A percentile compares a stretch with the other conserved stretches of the same genome.
Evolutionary conservation across 2,329 filamentous ascomycete species (phyloP).

Genomic region (Neocatenulostroma microsporum): DNA sequence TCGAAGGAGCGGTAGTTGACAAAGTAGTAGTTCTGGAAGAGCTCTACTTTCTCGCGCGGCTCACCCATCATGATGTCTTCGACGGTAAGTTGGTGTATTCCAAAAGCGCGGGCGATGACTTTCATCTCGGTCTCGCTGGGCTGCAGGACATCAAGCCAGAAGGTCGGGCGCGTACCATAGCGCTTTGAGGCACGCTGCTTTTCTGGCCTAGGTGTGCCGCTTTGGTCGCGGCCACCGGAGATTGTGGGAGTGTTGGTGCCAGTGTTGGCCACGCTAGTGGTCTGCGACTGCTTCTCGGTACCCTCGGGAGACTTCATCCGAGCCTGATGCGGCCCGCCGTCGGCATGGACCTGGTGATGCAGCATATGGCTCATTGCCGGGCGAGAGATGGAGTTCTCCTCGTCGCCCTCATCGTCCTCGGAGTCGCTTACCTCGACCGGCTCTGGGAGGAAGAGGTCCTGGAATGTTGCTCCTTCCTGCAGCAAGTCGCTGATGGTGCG

Average conservation of each 20-base stretch:
- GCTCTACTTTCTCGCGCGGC: constrained; percentile 92
- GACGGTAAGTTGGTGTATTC: constrained; percentile 88
- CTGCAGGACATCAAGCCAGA: constrained; percentile 89
- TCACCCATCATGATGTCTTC: constrained; percentile 98
- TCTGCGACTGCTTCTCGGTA: constrained; percentile 28
- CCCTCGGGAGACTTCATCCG: too few species aligned
- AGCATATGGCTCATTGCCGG: not conserved
- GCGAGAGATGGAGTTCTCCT: not conserved
- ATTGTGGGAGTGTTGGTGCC: constrained; percentile 43
- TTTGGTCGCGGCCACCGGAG: constrained; percentile 2
- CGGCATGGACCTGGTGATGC: not conserved
- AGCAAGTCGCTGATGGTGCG: constrained; percentile 90
- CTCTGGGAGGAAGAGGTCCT: constrained; percentile 84
- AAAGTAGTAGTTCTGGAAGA: constrained; percentile 97
- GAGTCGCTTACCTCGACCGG: constrained; percentile 61
- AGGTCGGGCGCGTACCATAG: constrained; percentile 75
- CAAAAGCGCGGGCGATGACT: constrained; percentile 81
- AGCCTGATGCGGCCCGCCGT: constrained; percentile 1
- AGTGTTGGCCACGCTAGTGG: constrained; percentile 33
- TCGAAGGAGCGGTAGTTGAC: constrained; percentile 98
- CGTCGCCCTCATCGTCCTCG: constrained; percentile 54
- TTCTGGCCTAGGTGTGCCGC: constrained; percentile 3
- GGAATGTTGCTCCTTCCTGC: constrained; percentile 75
- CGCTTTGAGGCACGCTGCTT: constrained; percentile 25
- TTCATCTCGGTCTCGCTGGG: constrained; percentile 96